Evolutionary conservation across 139 green algal species (phyloP).

Genomic region (Penium margaritaceum): DNA sequence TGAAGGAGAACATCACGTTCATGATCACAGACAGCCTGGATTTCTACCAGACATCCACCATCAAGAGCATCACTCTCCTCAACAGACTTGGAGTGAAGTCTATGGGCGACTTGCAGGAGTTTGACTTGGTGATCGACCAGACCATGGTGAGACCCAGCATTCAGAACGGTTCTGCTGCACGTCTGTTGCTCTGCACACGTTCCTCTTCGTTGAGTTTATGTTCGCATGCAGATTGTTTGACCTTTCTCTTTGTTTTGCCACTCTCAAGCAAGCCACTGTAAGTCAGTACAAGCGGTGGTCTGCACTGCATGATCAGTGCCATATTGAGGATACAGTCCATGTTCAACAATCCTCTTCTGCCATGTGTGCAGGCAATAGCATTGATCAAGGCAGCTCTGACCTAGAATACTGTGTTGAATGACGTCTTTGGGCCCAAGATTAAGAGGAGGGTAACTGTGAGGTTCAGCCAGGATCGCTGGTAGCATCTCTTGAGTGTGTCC

Average conservation of each 20-base stretch:
- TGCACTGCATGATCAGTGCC: too few relatives aligned
- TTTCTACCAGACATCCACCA: neutral
- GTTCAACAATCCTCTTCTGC: too few relatives aligned
- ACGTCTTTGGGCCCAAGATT: neutral
- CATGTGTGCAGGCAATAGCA: neutral
- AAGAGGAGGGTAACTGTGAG: too few relatives aligned
- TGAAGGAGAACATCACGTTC: conserved; percentile 13
- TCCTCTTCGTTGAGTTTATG: neutral
- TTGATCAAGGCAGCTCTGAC: neutral
- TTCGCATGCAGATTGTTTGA: neutral
- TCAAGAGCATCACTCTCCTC: conserved; percentile 6
- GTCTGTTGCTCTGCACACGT: too few relatives aligned
- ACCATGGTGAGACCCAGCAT: neutral
- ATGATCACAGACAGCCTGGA: conserved; percentile 10
- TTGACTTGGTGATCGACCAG: neutral
- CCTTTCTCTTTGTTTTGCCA: neutral
- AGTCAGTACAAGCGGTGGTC: too few relatives aligned
- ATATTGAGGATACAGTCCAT: too few relatives aligned
- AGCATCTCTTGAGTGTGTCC: too few relatives aligned
- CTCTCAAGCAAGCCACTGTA: too few relatives aligned
- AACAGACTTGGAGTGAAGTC: neutral
- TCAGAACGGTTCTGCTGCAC: too few relatives aligned
- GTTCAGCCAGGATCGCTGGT: too few relatives aligned
- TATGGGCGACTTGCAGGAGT: conserved; percentile 1
- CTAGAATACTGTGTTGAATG: neutral